Base-by-base conservation (phyloP, 805 yeast genomes). In the Kodamaea restingae region DNA sequence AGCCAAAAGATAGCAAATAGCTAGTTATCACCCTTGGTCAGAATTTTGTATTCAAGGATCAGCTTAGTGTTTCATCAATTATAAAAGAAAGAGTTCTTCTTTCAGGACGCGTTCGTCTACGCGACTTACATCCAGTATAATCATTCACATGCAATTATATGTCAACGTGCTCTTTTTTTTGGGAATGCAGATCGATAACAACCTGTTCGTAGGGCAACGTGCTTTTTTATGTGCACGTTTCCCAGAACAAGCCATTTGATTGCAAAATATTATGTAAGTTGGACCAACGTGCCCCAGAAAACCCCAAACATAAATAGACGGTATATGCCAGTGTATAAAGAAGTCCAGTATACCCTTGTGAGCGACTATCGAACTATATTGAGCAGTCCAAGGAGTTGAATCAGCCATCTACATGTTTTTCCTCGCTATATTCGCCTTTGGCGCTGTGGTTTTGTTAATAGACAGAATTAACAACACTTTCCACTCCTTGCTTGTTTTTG, bases 401-500 rank as follows among this genome's bases (percentile, higher is more conserved):
- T n/a, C n/a, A n/a, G n/a, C n/a, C n/a, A n/a, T n/a, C n/a, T n/a
- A n/a, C 20, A 35, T 37, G 40, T 30, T 38, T 26, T 32, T 38
- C 31, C 18, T 32, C 8, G 36, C 34, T 17, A 26, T 38, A 4
- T 32, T 38, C 18, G 12, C 24, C 15, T 24, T 32, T 12, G 41
- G 41, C 7, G 41, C 41, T 4, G 22, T 29, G 15, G 41, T 38
- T 29, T 32, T 38, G 33, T 33, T 38, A 9, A 29, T 38, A 11
- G 36, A 38, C 36, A 49, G 48, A 14, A 34, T 55, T 43, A 53
- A 47, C 42, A 45, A 50, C 20, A 46, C 49, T 17, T 39, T 57
- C 33, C 53, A 50, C 27, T 56, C 70, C 10, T 36, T 60, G 3
- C 41, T 57, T 17, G 55, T 61, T 7, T 67, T 67, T 43, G 53